A percentile compares a stretch with the other conserved stretches of the same genome.
Conservation (phyloP, 345 rosid genomes). For the Arabidopsis arenosa region DNA sequence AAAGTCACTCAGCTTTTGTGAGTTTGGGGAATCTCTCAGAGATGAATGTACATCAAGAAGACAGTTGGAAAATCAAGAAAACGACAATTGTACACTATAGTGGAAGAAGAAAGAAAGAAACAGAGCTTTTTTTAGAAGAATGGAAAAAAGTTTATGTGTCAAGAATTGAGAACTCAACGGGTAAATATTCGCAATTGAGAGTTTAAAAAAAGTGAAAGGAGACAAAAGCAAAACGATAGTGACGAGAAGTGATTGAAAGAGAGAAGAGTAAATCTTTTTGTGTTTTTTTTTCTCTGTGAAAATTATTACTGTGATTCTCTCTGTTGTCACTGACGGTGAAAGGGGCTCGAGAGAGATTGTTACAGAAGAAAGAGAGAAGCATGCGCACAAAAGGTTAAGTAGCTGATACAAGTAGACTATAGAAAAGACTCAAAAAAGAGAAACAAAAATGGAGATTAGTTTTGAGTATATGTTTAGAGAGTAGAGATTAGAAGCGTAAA, state of each 20-base stretch:
- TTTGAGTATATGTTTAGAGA: too few species aligned
- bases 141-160: not conserved
- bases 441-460: not conserved
- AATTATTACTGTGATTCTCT: slow-evolving; percentile 39
- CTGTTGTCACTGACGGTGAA: slow-evolving; percentile 42
- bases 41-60: slow-evolving; percentile 33
- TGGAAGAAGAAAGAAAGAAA: slow-evolving; percentile 33
- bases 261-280: not conserved
- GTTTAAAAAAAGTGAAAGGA: slow-evolving; percentile 29
- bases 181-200: slow-evolving; percentile 35
- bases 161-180: slow-evolving; percentile 12
- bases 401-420: slow-evolving; percentile 22
- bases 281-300: slow-evolving; percentile 6
- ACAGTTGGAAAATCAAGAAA: slow-evolving; percentile 35
- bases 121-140: slow-evolving; percentile 6
- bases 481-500: slow-evolving; percentile 23
- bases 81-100: slow-evolving; percentile 38
- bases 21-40: slow-evolving; percentile 24
- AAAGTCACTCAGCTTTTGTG: slow-evolving; percentile 31
- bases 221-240: slow-evolving; percentile 39
- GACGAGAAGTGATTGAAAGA: slow-evolving; percentile 37
- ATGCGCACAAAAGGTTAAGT: slow-evolving; percentile 46
- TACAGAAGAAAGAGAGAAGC: slow-evolving; percentile 42
- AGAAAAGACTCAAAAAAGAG: slow-evolving; percentile 8
- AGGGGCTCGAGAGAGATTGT: slow-evolving; percentile 51